These are phyloP conservation scores for Lasiosphaeria miniovina DNA, from an alignment of 495 filamentous ascomycete species.

Conservation along the genomic window DNA sequence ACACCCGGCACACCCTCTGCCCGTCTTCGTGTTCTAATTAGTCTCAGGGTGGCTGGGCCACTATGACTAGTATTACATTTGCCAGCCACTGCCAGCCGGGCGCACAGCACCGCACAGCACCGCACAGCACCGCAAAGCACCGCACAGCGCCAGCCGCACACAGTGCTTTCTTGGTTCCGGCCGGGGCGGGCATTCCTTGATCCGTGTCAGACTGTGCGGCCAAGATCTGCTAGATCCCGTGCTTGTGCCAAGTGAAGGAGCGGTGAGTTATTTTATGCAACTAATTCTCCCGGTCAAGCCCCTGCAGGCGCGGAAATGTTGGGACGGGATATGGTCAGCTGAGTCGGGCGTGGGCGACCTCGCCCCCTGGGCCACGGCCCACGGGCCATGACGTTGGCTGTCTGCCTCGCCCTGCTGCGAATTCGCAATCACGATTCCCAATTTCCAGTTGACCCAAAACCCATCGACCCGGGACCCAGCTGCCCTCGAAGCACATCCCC, in stretches of 20 bases:
- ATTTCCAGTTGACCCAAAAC: slow-evolving; percentile 13
- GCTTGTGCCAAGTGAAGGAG: slow-evolving; percentile 24
- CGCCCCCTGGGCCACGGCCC: slow-evolving; percentile 6
- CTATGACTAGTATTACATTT: no score
- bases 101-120: no score
- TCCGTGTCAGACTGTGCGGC: slow-evolving; percentile 2
- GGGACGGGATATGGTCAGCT: slow-evolving; percentile 30
- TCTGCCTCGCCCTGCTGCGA: no score
- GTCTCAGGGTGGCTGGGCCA: no score
- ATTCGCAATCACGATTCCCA: not conserved
- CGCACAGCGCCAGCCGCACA: not conserved
- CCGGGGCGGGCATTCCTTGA: not conserved
- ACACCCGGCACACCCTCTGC: no score
- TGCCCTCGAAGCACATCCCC: not conserved
- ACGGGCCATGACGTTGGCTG: not conserved
- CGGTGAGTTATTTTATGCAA: slow-evolving; percentile 31
- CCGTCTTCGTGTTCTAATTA: no score
- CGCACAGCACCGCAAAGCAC: not conserved
- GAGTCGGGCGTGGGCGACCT: slow-evolving; percentile 14
- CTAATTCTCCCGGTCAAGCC: slow-evolving; percentile 29
- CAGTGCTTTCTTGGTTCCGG: not conserved
- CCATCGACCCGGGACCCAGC: slow-evolving; percentile 14
- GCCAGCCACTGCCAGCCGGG: no score
- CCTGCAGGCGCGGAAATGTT: slow-evolving; percentile 24
- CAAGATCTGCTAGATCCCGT: slow-evolving; percentile 17